These are phyloP conservation scores for Xylariaceae sp. DNA, from an alignment of 2,329 filamentous ascomycete species.

Conservation along the genomic window DNA sequence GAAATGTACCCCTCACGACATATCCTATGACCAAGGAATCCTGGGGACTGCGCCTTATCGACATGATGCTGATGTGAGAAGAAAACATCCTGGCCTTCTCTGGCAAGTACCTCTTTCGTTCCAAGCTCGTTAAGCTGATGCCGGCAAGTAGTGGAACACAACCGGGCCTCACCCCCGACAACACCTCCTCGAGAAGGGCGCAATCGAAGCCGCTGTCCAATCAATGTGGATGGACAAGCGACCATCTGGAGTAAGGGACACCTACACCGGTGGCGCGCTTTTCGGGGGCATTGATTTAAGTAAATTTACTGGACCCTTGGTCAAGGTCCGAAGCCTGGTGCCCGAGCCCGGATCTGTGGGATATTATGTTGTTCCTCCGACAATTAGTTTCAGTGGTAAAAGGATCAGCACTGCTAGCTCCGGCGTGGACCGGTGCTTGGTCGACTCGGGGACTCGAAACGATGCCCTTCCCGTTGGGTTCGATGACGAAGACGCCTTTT, in stretches of 20 bases:
- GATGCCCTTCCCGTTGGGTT: slow-evolving; percentile 24
- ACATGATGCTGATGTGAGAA: slow-evolving; percentile 11
- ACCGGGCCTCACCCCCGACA: slow-evolving; percentile 31
- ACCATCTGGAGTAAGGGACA: slow-evolving; percentile 19
- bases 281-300: slow-evolving; percentile 34
- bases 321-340: slow-evolving; percentile 25
- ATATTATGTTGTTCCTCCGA: slow-evolving; percentile 23
- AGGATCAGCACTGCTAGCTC: slow-evolving; percentile 12
- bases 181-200: slow-evolving; percentile 29
- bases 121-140: neutral
- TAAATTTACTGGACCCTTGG: slow-evolving; percentile 33
- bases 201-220: slow-evolving; percentile 29
- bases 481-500: slow-evolving; percentile 15
- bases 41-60: slow-evolving; percentile 30
- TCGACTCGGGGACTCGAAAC: slow-evolving; percentile 32
- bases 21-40: slow-evolving; percentile 30
- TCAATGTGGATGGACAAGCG: slow-evolving; percentile 35
- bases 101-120: neutral
- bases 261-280: slow-evolving; percentile 30
- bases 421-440: slow-evolving; percentile 21
- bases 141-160: slow-evolving; percentile 10
- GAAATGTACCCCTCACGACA: neutral
- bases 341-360: slow-evolving; percentile 8
- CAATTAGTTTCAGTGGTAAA: slow-evolving; percentile 22
- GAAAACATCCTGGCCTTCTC: neutral